Conservation (phyloP, 169 alveolate species). For the Eimeria maxima region DNA sequence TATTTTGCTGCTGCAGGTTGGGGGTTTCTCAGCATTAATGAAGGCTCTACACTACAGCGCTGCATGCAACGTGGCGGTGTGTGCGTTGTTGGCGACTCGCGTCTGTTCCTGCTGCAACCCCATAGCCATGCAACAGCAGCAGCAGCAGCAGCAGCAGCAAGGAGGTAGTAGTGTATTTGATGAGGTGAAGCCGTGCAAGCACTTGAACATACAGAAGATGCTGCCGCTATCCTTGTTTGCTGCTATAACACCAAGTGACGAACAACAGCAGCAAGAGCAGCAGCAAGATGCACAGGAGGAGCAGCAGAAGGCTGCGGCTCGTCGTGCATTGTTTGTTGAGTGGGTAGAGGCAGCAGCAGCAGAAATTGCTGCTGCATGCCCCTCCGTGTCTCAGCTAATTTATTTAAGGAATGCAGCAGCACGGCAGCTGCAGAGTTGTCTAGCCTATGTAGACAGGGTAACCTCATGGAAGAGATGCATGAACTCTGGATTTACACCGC, state of each 20-base stretch:
- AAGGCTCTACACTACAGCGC: slow-evolving; percentile 66
- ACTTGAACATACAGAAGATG: slow-evolving; percentile 23
- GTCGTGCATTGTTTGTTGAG: slow-evolving; percentile 34
- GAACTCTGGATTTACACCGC: slow-evolving; percentile 65
- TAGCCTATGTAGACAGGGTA: slow-evolving; percentile 71
- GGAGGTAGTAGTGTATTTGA: background rate
- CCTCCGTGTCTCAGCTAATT: background rate
- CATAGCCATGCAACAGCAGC: slow-evolving; percentile 22
- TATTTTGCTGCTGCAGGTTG: slow-evolving; percentile 18
- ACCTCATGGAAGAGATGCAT: slow-evolving; percentile 81
- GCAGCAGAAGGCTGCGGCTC: slow-evolving; percentile 17
- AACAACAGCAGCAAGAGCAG: background rate
- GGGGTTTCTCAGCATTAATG: slow-evolving; percentile 71
- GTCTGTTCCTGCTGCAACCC: slow-evolving; percentile 73
- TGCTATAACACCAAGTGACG: background rate
- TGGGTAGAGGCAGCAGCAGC: slow-evolving; percentile 67
- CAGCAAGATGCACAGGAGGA: slow-evolving; percentile 32
- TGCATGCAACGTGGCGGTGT: slow-evolving; percentile 76
- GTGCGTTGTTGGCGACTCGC: slow-evolving; percentile 47
- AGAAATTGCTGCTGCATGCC: slow-evolving; percentile 25
- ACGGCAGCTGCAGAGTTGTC: slow-evolving; percentile 72
- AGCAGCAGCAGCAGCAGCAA: slow-evolving; percentile 51
- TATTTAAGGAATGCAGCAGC: slow-evolving; percentile 31
- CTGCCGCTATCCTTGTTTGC: slow-evolving; percentile 40
- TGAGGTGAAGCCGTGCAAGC: slow-evolving; percentile 42